Base-by-base conservation (phyloP, 2,329 filamentous ascomycete species). In the Rosellinia necatrix region DNA sequence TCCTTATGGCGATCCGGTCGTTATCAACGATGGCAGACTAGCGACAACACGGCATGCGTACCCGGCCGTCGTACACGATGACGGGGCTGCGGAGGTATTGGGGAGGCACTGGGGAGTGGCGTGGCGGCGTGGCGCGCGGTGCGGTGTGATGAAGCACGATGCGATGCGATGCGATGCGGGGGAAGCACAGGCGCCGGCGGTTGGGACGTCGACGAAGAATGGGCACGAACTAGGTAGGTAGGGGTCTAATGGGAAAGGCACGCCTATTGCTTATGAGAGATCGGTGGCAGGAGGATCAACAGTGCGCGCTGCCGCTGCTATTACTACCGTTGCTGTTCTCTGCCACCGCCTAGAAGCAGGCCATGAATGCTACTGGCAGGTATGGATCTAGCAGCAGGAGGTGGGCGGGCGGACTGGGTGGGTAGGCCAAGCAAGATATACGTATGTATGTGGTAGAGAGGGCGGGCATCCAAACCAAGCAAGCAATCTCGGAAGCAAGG, bases 121-220 rank as follows among this genome's bases (percentile, higher is more conserved):
- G n/a, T n/a, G n/a, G n/a, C 44, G 50, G 37, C 30, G 35, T 29
- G 49, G 29, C 21, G 42, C 44, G 29, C 40, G 44, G 17, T 53
- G 30, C 27, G 30, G 9, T 49, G 35, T 25, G 41, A 38, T 37
- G 47, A n/a, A n/a, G n/a, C n/a, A n/a, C n/a, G 15, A 12, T 29
- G 40, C 41, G 41, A 9, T 25, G 35, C n/a, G 40, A 25, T 48
- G 27, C 30, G 57, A 43, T 48, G 51, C 51, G 53, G 53, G 48
- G 48, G 56, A 46, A 19, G 42, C 29, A 37, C 34, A 52, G 49
- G 22, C 53, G 38, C 53, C 53, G 56, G 49, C 43, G 48, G n/a
- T 25, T 51, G 27, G 37, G 38, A 22, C 6, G 51, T 22, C 49
- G 41, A 37, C 29, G 22, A 27, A 37, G 32, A 44, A 58, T 34